A percentile compares a stretch with the other conserved stretches of the same genome.
Evolutionary conservation across 2,329 filamentous ascomycete species (phyloP).

Genomic region (Exophiala mesophila): DNA sequence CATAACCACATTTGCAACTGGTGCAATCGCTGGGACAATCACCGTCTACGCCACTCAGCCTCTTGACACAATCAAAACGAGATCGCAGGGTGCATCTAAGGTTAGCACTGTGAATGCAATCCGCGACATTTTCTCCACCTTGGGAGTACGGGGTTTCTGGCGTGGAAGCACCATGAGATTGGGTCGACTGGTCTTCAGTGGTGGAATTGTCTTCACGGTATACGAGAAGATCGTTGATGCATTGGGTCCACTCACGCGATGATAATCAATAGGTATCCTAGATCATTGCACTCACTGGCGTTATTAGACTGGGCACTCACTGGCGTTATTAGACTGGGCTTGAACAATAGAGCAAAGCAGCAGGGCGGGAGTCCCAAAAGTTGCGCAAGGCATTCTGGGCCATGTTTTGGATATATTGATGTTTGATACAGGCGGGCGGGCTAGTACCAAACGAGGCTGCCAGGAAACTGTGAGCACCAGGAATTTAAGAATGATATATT

Average conservation of each 20-base stretch:
- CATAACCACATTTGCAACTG: conserved; percentile 55
- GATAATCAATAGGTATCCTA: not conserved
- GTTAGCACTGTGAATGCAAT: conserved; percentile 54
- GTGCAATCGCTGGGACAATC: conserved; percentile 52
- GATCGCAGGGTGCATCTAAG: conserved; percentile 46
- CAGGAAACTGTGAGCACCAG: no score
- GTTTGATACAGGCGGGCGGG: no score
- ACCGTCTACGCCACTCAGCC: conserved; percentile 40
- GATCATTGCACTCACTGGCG: no score
- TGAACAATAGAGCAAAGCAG: no score
- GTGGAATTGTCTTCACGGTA: conserved; percentile 60
- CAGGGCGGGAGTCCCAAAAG: no score
- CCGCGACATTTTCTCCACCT: conserved; percentile 48
- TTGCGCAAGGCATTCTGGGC: no score
- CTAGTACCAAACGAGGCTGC: no score
- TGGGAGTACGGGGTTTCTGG: conserved; percentile 59
- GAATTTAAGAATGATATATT: no score
- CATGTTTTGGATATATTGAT: no score
- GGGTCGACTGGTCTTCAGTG: conserved; percentile 57
- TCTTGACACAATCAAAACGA: conserved; percentile 38
- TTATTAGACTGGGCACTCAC: no score
- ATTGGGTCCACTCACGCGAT: conserved; percentile 34
- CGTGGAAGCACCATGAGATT: conserved; percentile 63
- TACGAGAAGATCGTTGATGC: conserved; percentile 53
- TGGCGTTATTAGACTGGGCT: no score